These are phyloP conservation scores for Umbelopsis isabellina DNA, from an alignment of 192 early-diverging fungal genomes.

Conservation along the genomic window DNA sequence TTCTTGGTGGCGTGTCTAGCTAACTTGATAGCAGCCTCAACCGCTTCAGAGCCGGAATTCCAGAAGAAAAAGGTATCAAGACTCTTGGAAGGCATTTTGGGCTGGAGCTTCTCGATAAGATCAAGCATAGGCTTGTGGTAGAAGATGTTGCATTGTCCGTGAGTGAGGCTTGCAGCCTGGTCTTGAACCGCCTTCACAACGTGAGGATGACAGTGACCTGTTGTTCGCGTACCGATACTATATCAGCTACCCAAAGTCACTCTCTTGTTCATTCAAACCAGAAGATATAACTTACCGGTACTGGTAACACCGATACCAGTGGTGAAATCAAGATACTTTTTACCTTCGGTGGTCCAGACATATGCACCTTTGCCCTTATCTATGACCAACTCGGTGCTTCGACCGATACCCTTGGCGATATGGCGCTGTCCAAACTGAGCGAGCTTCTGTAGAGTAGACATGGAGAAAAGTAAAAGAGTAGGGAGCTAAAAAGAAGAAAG, in stretches of 20 bases:
- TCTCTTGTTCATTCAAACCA: not conserved
- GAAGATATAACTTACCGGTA: conserved; percentile 34
- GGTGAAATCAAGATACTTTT: conserved; percentile 46
- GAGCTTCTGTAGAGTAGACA: conserved; percentile 32
- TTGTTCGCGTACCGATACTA: not conserved
- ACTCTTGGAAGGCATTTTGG: conserved; percentile 41
- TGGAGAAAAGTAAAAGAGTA: not conserved
- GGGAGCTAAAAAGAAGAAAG: not conserved
- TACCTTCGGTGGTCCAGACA: conserved; percentile 41
- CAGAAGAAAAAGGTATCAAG: conserved; percentile 50
- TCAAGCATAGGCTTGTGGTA: conserved; percentile 49
- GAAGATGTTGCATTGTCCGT: conserved; percentile 47
- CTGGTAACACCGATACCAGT: conserved; percentile 52
- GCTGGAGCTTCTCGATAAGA: conserved; percentile 38
- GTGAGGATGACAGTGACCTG: conserved; percentile 50
- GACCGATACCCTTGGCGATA: conserved; percentile 41
- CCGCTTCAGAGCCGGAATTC: conserved; percentile 52
- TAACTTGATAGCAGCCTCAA: conserved; percentile 47
- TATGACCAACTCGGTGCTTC: conserved; percentile 41
- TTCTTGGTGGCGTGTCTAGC: conserved; percentile 50
- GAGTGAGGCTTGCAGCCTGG: conserved; percentile 44
- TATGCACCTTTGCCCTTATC: conserved; percentile 43
- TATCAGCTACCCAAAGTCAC: not conserved
- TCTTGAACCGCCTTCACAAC: conserved; percentile 55
- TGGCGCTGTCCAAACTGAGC: conserved; percentile 45